Base-by-base conservation (phyloP, 148 eudicot genomes). In the Silene latifolia region DNA sequence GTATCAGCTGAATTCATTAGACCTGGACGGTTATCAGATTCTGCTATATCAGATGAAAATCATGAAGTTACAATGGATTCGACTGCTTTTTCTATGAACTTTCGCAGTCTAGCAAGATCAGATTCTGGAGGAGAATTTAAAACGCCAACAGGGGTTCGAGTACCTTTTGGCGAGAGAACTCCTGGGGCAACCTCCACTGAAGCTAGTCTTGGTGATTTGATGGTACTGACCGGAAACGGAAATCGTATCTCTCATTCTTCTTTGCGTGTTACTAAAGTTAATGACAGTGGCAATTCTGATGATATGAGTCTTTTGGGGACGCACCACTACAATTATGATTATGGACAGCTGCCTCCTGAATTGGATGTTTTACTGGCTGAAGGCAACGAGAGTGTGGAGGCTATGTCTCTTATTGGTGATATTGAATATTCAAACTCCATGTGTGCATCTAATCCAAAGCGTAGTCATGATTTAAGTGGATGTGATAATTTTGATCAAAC, bases 21-120 rank as follows among this genome's bases (percentile, higher is more conserved):
- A 80, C 86, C 88, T 70, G 88, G 93, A 65, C 78, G 87, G 58
- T 72, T 90, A 51, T 92, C 94, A 61, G 91, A 87, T 75, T 95
- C 98, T 66, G 97, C 85, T 47, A 82, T 82, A 67, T 90, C 88
- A 19, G 93, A 95, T 80, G 94, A 84, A 18, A 79, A 83, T 78
- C 97, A 88, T 83, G 99, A 95, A 72, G 77, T 92, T 51, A 95
- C 99, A 1, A 89, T 95, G 99, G 99, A 95, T 87, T 95, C 99
- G 75, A 86, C 98, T 9, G 89, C 98, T 62, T 95, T 95, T 69
- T 92, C 99, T 70, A 89, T 90, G 93, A 96, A 95, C 80, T 95
- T 80, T 72, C 97, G 87, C 69, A 92, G 99, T 80, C 84, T 95
- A 24, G 98, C 91, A 59, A 85, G 80, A 76, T 90, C 94, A 74